Percentiles rank a stretch among this genome's conserved stretches.
Evolutionary conservation across 2,329 filamentous ascomycete genomes (phyloP).

Genomic region (Incumbomyces delicatus): DNA sequence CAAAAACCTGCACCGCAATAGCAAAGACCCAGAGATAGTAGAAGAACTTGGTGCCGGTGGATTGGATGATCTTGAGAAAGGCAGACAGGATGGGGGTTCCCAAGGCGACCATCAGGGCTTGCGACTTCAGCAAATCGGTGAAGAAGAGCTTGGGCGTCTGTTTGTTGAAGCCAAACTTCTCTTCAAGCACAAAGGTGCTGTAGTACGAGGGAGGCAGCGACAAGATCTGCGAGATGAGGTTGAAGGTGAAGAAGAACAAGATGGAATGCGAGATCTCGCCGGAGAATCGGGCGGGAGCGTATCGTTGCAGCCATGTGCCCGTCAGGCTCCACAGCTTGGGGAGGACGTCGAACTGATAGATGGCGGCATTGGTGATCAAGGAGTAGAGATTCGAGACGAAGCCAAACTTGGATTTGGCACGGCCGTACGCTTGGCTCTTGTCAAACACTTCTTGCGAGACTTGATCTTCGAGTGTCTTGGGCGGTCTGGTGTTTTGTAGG

Average conservation of each 20-base stretch:
- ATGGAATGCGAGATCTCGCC: slow-evolving; percentile 93
- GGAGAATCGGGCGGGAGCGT: slow-evolving; percentile 66
- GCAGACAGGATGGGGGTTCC: slow-evolving; percentile 81
- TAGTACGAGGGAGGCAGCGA: slow-evolving; percentile 78
- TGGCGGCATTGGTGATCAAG: slow-evolving; percentile 77
- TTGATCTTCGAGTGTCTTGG: slow-evolving; percentile 78
- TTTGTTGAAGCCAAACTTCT: slow-evolving; percentile 98
- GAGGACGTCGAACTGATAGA: slow-evolving; percentile 83
- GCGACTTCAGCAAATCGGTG: slow-evolving; percentile 83
- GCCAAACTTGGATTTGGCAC: slow-evolving; percentile 86
- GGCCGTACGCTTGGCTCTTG: slow-evolving; percentile 83
- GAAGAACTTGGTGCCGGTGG: slow-evolving; percentile 90
- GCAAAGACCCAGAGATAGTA: slow-evolving; percentile 96
- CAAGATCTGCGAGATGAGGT: slow-evolving; percentile 68
- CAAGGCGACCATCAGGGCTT: slow-evolving; percentile 68
- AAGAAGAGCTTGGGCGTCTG: slow-evolving; percentile 83
- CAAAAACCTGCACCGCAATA: slow-evolving; percentile 79
- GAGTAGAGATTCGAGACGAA: slow-evolving; percentile 72
- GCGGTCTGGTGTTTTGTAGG: slow-evolving; percentile 67
- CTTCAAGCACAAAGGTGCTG: slow-evolving; percentile 89
- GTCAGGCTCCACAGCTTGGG: slow-evolving; percentile 82
- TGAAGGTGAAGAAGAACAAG: slow-evolving; percentile 81
- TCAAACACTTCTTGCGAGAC: slow-evolving; percentile 85
- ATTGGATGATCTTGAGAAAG: slow-evolving; percentile 88
- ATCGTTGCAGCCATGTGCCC: slow-evolving; percentile 62